These are phyloP conservation scores for Diutina mesorugosa DNA, from an alignment of 1,139 yeast species.

Conservation along the genomic window DNA sequence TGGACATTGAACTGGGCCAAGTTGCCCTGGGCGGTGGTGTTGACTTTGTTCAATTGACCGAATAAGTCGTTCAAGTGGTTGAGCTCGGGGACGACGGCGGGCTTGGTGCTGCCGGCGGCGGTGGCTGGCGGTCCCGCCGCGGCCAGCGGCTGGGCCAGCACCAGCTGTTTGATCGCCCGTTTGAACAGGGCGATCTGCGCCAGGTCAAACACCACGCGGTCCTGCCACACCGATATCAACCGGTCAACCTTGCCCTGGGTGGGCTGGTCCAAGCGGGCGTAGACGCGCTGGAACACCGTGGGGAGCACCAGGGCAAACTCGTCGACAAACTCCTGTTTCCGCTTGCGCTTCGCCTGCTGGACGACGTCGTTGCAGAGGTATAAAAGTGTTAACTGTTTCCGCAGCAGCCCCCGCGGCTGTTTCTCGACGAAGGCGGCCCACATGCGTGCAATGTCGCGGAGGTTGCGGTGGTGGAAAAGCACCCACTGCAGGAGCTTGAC, in stretches of 20 bases:
- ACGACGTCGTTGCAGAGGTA: slow-evolving; percentile 77
- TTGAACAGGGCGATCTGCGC: neutral
- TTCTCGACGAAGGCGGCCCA: slow-evolving; percentile 41
- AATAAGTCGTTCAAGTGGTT: slow-evolving; percentile 20
- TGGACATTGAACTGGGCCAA: slow-evolving; percentile 32
- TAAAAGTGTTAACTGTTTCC: slow-evolving; percentile 43
- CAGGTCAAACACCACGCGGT: slow-evolving; percentile 43
- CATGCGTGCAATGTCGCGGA: slow-evolving; percentile 40
- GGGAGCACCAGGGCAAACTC: slow-evolving; percentile 45
- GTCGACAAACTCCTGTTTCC: slow-evolving; percentile 42
- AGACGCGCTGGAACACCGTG: slow-evolving; percentile 17
- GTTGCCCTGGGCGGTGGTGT: slow-evolving; percentile 21
- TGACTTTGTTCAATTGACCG: slow-evolving; percentile 17
- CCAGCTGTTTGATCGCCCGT: neutral
- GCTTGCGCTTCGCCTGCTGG: slow-evolving; percentile 64
- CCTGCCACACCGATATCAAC: slow-evolving; percentile 64
- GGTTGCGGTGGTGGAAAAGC: slow-evolving; percentile 62
- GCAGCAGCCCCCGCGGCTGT: slow-evolving; percentile 14
- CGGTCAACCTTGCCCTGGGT: slow-evolving; percentile 47
- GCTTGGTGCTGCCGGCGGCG: slow-evolving; percentile 1
- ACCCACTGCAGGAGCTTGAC: slow-evolving; percentile 82
- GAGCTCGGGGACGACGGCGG: slow-evolving; percentile 25
- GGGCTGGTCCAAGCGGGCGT: slow-evolving; percentile 21
- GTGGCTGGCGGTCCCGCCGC: neutral
- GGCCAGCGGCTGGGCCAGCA: neutral